Evolutionary conservation across 163 green algal genomes (phyloP), one percentile per base, ranked within the genome.

Genomic region (Scenedesmus sp.): DNA sequence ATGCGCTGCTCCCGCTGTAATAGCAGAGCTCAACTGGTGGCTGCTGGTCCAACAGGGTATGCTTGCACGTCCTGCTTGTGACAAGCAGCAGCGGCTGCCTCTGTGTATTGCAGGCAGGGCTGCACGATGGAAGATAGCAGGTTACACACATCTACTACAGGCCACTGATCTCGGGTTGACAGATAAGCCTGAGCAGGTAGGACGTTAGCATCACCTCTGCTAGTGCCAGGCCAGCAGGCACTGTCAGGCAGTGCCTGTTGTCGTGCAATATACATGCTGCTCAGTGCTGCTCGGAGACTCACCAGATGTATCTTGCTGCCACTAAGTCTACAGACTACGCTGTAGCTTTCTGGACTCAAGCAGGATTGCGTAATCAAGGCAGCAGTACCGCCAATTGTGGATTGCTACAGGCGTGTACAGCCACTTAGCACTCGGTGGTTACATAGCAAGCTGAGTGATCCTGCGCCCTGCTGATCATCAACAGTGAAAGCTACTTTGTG

Each of bases 231-330:
- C n/a, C n/a, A n/a, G n/a, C n/a, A n/a, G n/a, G n/a, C n/a, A n/a
- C 18, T 37, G n/a, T 20, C 5, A 81, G 15, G n/a, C 24, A n/a
- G 44, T 49, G 15, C n/a, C 30, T 81, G 72, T 49, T 9, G 26
- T 83, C 44, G n/a, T n/a, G n/a, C n/a, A n/a, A n/a, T n/a, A n/a
- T n/a, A n/a, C n/a, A n/a, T n/a, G n/a, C n/a, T n/a, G n/a, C n/a
- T n/a, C 44, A 42, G 81, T 83, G 40, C 30, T 91, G 30, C 37
- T 40, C 80, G 91, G 61, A 30, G 88, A 93, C 0, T 96, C 78
- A 0, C 81, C 92, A 2, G 93, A n/a, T n/a, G n/a, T n/a, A n/a
- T n/a, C n/a, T n/a, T n/a, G n/a, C n/a, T n/a, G n/a, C n/a, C n/a
- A n/a, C n/a, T n/a, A n/a, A n/a, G n/a, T n/a, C n/a, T n/a, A n/a